phyloP scores from a whole-genome alignment of 208 protist genomes.

The Leishmania aethiopica region DNA sequence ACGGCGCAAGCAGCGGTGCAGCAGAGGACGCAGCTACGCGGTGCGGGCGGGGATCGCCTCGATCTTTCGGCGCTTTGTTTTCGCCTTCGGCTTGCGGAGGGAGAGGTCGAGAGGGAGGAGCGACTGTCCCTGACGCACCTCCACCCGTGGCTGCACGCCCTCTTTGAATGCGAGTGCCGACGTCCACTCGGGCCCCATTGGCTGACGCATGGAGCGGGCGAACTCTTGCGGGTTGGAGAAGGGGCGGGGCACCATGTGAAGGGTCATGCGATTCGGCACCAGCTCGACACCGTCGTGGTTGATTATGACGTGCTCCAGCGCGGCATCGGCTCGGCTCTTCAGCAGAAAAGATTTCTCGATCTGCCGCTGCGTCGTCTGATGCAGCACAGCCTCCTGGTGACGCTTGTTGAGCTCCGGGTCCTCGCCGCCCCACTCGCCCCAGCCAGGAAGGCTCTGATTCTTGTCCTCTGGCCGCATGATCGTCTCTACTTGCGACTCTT shows the following conservation, averaged over 20 bases:
- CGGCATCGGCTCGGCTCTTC: slow-evolving; percentile 84
- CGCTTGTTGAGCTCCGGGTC: slow-evolving; percentile 78
- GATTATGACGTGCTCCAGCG: slow-evolving; percentile 93
- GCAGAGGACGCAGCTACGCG: background rate
- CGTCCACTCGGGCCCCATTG: slow-evolving; percentile 90
- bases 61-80: slow-evolving; percentile 80
- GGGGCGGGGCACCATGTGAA: slow-evolving; percentile 92
- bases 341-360: slow-evolving; percentile 82
- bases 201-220: slow-evolving; percentile 89
- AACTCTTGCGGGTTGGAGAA: slow-evolving; percentile 92
- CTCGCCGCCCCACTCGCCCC: slow-evolving; percentile 93
- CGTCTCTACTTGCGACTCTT: slow-evolving; percentile 81
- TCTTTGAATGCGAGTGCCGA: slow-evolving; percentile 84
- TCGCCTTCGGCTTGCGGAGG: slow-evolving; percentile 60
- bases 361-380: slow-evolving; percentile 53
- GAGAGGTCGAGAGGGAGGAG: slow-evolving; percentile 83
- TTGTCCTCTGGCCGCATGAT: slow-evolving; percentile 88
- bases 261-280: slow-evolving; percentile 85
- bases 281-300: slow-evolving; percentile 93
- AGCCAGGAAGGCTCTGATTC: slow-evolving; percentile 88
- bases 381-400: slow-evolving; percentile 67
- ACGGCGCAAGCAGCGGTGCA: background rate
- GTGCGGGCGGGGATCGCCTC: background rate
- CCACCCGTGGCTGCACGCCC: slow-evolving; percentile 78
- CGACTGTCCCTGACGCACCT: slow-evolving; percentile 78